Conservation (phyloP, 2,329 filamentous ascomycete genomes). For the Fusarium goolgardi region DNA sequence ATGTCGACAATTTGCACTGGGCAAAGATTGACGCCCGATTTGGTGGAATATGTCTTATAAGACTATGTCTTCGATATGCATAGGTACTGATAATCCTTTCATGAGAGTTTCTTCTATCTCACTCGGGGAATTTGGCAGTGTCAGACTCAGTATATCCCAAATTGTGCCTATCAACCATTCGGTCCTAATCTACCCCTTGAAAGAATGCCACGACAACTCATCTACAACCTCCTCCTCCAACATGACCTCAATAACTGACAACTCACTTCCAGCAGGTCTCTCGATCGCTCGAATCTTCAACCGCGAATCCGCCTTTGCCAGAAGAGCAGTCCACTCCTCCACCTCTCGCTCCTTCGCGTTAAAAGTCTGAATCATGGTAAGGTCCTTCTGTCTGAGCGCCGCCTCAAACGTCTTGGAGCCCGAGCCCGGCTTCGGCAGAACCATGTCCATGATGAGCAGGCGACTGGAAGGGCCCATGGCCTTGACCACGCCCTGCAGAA, state of each 20-base stretch:
- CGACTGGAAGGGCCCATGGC: slow-evolving; percentile 14
- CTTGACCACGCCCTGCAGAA: slow-evolving; percentile 37
- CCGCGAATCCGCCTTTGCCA: slow-evolving; percentile 10
- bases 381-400: slow-evolving; percentile 28
- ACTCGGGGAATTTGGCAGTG: background rate
- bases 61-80: background rate
- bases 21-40: background rate
- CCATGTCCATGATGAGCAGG: slow-evolving; percentile 41
- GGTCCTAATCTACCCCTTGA: background rate
- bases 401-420: slow-evolving; percentile 16
- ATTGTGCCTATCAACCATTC: background rate
- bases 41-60: no score
- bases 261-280: slow-evolving; percentile 26
- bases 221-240: background rate
- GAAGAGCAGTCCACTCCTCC: slow-evolving; percentile 25
- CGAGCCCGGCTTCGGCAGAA: slow-evolving; percentile 30
- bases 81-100: accelerated
- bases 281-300: slow-evolving; percentile 23
- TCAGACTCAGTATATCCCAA: background rate
- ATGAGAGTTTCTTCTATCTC: accelerated
- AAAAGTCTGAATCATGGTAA: slow-evolving; percentile 42
- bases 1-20: accelerated
- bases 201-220: background rate
- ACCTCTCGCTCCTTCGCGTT: slow-evolving; percentile 30
- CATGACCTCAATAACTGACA: slow-evolving; percentile 27